Evolutionary conservation across 306 rosid species (phyloP).

Genomic region (Senna siamea): DNA sequence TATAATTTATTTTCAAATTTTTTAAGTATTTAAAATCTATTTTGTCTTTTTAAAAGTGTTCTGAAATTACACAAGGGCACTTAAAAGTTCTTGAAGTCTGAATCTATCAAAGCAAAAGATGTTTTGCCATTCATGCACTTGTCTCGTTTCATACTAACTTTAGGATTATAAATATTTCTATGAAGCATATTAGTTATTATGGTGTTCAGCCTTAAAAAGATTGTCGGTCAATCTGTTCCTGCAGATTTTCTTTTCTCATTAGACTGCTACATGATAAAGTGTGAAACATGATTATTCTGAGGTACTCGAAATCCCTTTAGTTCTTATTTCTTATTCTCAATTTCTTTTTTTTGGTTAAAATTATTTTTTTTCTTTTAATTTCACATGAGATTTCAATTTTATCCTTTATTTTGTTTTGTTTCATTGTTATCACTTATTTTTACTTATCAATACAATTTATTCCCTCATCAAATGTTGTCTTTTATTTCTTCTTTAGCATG

Average conservation of each 20-base stretch:
- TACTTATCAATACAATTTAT: too few relatives aligned
- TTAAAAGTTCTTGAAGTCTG: too few relatives aligned
- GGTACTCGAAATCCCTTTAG: not conserved
- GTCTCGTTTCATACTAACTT: not conserved
- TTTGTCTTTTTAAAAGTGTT: not conserved
- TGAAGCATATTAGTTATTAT: not conserved
- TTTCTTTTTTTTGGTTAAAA: too few relatives aligned
- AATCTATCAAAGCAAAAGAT: not conserved
- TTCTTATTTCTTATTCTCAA: not conserved
- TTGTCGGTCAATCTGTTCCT: not conserved
- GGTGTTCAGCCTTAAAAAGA: not conserved
- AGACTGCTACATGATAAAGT: not conserved
- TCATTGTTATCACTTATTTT: too few relatives aligned
- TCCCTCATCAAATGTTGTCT: too few relatives aligned
- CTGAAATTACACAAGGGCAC: not conserved
- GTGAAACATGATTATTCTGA: constrained; percentile 1
- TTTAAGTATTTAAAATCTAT: not conserved
- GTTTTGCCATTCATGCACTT: not conserved
- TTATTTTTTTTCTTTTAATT: too few relatives aligned
- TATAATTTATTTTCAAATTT: too few relatives aligned
- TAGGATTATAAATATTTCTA: not conserved
- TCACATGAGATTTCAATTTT: too few relatives aligned
- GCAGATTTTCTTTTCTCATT: not conserved
- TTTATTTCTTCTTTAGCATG: too few relatives aligned
- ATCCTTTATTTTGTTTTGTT: too few relatives aligned